Conservation (phyloP, 331 rosid genomes). For the Malus hybrid region DNA sequence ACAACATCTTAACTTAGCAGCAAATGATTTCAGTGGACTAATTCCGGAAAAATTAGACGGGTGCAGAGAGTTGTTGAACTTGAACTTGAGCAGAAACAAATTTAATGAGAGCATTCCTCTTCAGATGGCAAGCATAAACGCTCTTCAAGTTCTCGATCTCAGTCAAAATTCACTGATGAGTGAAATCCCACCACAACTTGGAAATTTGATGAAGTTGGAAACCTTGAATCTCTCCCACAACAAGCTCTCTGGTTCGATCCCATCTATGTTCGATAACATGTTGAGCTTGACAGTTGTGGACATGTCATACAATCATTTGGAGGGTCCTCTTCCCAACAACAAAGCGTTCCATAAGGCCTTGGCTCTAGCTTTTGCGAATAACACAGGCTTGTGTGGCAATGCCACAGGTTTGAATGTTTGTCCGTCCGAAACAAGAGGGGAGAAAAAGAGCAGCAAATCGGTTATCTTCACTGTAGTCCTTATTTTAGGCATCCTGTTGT, state of each 20-base stretch:
- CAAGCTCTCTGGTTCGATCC: constrained; percentile 15
- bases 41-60: constrained; percentile 6
- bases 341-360: constrained; percentile 6
- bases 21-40: constrained; percentile 9
- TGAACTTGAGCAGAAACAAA: constrained; percentile 17
- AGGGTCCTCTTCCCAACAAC: constrained; percentile 16
- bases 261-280: not conserved
- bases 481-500: not conserved
- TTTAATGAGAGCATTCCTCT: constrained; percentile 5
- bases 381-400: constrained; percentile 16
- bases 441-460: not conserved
- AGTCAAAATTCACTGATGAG: constrained; percentile 1
- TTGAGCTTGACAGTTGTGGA: constrained; percentile 17
- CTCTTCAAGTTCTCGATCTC: constrained; percentile 16
- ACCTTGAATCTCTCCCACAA: constrained; percentile 16
- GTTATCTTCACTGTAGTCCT: not conserved
- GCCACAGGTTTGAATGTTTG: constrained; percentile 1
- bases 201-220: constrained; percentile 11
- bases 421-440: not conserved
- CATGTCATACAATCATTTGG: constrained; percentile 7
- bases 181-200: constrained; percentile 11
- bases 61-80: constrained; percentile 4
- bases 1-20: constrained; percentile 10
- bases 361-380: not conserved
- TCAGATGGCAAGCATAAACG: not conserved